Evolutionary conservation across 1,284 basidiomycete species (phyloP).

Genomic region (Ustilago trichophora): DNA sequence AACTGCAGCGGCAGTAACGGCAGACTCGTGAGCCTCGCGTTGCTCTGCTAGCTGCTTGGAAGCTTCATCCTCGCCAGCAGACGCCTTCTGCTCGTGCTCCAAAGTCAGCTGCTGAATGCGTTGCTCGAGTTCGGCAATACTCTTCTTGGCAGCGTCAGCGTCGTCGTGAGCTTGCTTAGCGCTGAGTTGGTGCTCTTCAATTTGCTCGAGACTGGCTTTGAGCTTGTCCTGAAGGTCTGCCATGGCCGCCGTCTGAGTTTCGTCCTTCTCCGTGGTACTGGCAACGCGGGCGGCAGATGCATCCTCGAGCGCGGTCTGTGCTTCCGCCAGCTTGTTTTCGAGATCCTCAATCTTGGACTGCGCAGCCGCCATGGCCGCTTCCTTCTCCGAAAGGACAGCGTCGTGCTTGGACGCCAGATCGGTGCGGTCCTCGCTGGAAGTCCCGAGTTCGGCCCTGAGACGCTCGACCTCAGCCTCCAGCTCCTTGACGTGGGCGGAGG

Average conservation of each 20-base stretch:
- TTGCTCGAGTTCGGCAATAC: constrained; percentile 17
- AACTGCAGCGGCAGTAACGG: constrained; percentile 1
- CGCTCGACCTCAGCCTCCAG: constrained; percentile 33
- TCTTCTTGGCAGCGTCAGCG: constrained; percentile 14
- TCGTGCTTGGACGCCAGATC: constrained; percentile 21
- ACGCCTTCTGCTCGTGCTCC: constrained; percentile 24
- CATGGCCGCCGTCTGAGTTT: constrained; percentile 15
- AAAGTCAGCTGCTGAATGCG: constrained; percentile 23
- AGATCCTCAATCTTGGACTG: constrained; percentile 24
- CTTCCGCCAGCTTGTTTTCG: constrained; percentile 19
- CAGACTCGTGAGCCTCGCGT: constrained; percentile 25
- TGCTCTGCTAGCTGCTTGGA: constrained; percentile 25
- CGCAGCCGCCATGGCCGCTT: constrained; percentile 24
- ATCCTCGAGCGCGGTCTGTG: constrained; percentile 14
- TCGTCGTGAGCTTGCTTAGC: constrained; percentile 25
- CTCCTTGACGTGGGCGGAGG: constrained; percentile 23
- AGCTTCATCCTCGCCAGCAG: constrained; percentile 2
- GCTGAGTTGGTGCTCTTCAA: constrained; percentile 22
- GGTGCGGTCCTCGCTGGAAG: constrained; percentile 9
- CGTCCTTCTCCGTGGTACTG: constrained; percentile 8
- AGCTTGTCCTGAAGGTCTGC: constrained; percentile 21
- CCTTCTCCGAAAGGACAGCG: constrained; percentile 15
- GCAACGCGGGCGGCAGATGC: constrained; percentile 16
- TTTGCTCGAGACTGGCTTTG: constrained; percentile 17
- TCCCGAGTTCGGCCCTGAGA: constrained; percentile 17